Percentiles rank a stretch among this genome's conserved stretches.
Evolutionary conservation across 2,329 filamentous ascomycete species (phyloP).

Genomic region (Stagonosporopsis chrysanthemi): DNA sequence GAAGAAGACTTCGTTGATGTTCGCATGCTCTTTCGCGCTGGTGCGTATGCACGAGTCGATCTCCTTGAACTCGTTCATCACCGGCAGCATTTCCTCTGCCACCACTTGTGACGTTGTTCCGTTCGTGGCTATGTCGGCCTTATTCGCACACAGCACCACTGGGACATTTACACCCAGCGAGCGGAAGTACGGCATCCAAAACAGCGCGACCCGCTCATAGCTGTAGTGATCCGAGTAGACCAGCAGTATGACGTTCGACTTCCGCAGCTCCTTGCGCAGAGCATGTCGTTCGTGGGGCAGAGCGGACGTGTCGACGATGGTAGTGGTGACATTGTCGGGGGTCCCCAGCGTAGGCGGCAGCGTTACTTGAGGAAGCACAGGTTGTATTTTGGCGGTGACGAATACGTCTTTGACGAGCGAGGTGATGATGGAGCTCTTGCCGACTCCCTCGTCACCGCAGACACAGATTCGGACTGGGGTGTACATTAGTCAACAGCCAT

Average conservation of each 20-base stretch:
- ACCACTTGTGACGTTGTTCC: constrained; percentile 83
- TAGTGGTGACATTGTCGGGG: constrained; percentile 95
- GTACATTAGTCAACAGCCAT: constrained; percentile 13
- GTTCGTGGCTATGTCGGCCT: constrained; percentile 83
- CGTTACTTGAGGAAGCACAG: constrained; percentile 92
- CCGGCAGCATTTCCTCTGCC: constrained; percentile 95
- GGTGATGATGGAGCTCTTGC: constrained; percentile 72
- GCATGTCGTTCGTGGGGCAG: constrained; percentile 91
- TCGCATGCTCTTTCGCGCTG: constrained; percentile 88
- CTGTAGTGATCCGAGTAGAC: constrained; percentile 99
- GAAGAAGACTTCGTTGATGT: constrained; percentile 95
- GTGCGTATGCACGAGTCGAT: constrained; percentile 98
- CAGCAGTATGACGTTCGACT: constrained; percentile 94
- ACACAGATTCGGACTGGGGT: constrained; percentile 85
- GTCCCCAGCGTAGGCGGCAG: constrained; percentile 92
- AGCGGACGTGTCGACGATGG: constrained; percentile 95
- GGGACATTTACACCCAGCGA: constrained; percentile 98
- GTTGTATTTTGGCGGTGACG: constrained; percentile 92
- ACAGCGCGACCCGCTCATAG: constrained; percentile 94
- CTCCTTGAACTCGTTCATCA: constrained; percentile 98
- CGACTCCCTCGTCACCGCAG: constrained; percentile 85
- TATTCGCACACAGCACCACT: constrained; percentile 96
- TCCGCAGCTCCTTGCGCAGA: constrained; percentile 91
- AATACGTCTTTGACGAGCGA: constrained; percentile 98
- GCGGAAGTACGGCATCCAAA: constrained; percentile 98